Base-by-base conservation (phyloP, 2,329 filamentous ascomycete species). In the Beauveria sp. region DNA sequence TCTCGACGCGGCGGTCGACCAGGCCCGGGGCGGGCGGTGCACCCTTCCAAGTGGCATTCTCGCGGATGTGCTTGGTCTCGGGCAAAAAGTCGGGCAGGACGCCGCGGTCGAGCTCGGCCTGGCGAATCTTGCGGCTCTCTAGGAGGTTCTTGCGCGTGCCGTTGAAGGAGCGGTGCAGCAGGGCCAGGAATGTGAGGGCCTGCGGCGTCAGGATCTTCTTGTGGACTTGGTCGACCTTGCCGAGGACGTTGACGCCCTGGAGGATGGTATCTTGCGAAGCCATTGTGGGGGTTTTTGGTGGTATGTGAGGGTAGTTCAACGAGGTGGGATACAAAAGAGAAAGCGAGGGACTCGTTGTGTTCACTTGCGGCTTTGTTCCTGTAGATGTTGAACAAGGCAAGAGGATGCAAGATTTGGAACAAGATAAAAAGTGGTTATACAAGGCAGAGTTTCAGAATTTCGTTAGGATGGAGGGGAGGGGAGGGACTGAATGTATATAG, bases 121-220 rank as follows among this genome's bases (percentile, higher is more conserved):
- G 95, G 72, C 93, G 90, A 67, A 88, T 79, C 69, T 89, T 84
- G 70, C 95, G 91, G 71, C 92, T 87, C 78, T 97, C 88, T 60
- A 99, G 86, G 49, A 99, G 86, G 54, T 83, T 81, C 81, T 96
- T 96, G 77, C 95, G 90, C 61, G 88, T 93, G 66, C 76, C 79
- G 76, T 98, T 96, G 84, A 98, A 98, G 66, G 92, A 91, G 73
- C 93, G 89, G 80, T 99, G 95, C 70, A 99, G 86, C 66, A 97
- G 87, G 43, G 93, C 90, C 64, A 99, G 86, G 81, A 98, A 99
- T 65, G 91, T 89, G 66, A 91, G 87, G 61, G 93, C 93, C 67
- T 96, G 85, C 69, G 92, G 93, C 65, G 87, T 96, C 67, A 98
- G 85, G 74, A 99, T 96, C 82, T 96, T 93, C 79, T 86, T 86